Evolutionary conservation across 1,284 basidiomycete genomes (phyloP).

Genomic region (Ceratobasidium sp.): DNA sequence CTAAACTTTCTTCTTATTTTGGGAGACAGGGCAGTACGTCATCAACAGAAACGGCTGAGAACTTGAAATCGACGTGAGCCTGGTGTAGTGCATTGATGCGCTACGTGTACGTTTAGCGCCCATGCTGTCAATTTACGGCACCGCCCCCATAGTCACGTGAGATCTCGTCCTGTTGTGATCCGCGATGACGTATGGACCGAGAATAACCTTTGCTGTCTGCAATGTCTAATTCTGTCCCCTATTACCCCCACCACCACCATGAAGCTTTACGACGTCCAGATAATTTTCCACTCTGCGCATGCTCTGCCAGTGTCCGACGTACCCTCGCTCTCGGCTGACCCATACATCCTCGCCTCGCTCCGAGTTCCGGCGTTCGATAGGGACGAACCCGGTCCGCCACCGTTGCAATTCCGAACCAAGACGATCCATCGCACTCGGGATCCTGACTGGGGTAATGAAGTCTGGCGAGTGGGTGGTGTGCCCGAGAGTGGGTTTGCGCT

Average conservation of each 20-base stretch:
- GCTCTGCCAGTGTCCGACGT: constrained; percentile 27
- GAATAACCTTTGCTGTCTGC: constrained; percentile 8
- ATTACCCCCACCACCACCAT: too few species aligned
- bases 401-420: constrained; percentile 53
- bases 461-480: constrained; percentile 56
- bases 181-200: constrained; percentile 9
- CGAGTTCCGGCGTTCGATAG: constrained; percentile 4
- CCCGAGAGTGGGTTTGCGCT: constrained; percentile 53
- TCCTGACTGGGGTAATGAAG: constrained; percentile 52
- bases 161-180: too few species aligned
- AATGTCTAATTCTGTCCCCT: too few species aligned
- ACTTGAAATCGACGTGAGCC: too few species aligned
- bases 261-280: constrained; percentile 13
- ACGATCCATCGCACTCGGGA: constrained; percentile 52
- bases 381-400: constrained; percentile 42
- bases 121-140: constrained; percentile 3
- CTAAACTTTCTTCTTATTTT: too few species aligned
- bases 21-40: too few species aligned
- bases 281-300: constrained; percentile 23
- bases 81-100: too few species aligned
- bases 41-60: too few species aligned
- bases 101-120: too few species aligned
- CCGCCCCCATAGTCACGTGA: constrained; percentile 1
- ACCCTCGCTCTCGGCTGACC: constrained; percentile 48
- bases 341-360: constrained; percentile 57